phyloP scores from a whole-genome alignment of 2,329 filamentous ascomycete genomes.

The Coniella vitis region DNA sequence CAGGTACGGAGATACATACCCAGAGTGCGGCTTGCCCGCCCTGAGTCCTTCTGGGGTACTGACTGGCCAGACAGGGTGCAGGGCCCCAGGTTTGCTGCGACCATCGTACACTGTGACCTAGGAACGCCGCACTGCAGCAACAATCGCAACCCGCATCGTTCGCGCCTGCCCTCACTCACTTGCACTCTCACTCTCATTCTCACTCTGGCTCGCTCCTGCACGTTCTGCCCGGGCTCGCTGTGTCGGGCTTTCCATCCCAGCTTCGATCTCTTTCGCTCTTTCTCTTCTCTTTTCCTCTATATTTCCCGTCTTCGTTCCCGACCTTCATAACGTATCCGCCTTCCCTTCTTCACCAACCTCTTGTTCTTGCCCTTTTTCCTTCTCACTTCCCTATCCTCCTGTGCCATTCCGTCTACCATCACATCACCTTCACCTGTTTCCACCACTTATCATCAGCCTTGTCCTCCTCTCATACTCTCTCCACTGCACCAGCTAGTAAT shows the following conservation, averaged over 20 bases:
- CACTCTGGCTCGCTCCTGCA: background rate
- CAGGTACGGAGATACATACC: background rate
- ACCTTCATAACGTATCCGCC: constrained; percentile 19
- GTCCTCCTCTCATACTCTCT: constrained; percentile 11
- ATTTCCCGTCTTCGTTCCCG: constrained; percentile 14
- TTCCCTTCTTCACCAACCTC: constrained; percentile 19
- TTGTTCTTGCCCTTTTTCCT: constrained; percentile 22
- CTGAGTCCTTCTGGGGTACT: no score
- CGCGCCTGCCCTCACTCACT: no score
- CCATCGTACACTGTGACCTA: constrained; percentile 1
- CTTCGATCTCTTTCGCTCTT: constrained; percentile 6
- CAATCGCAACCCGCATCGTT: constrained; percentile 15
- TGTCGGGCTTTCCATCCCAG: constrained; percentile 5
- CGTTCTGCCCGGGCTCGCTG: constrained; percentile 6
- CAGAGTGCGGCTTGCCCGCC: no score
- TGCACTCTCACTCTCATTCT: no score
- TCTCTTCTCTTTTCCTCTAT: constrained; percentile 14
- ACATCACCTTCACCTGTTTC: constrained; percentile 11
- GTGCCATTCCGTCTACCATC: constrained; percentile 19
- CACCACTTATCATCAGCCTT: constrained; percentile 13
- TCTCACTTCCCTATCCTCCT: constrained; percentile 22
- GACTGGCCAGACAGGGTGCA: background rate
- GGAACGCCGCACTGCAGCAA: constrained; percentile 11
- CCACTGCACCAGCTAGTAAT: constrained; percentile 3
- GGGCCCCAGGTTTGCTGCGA: background rate